Conservation (phyloP, 208 protist species). For the Leishmania turanica region DNA sequence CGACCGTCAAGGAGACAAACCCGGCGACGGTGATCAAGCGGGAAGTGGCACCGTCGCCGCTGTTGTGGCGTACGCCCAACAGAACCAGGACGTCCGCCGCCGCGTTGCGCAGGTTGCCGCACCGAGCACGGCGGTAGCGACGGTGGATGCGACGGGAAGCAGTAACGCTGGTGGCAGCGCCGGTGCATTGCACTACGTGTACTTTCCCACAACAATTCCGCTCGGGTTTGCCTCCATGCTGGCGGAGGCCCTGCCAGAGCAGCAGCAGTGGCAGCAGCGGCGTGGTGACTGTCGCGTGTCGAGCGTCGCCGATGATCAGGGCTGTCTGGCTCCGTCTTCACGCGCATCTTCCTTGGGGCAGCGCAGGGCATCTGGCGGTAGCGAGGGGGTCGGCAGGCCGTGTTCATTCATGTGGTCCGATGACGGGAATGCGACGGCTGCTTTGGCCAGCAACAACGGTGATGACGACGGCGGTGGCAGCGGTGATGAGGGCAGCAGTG, state of each 20-base stretch:
- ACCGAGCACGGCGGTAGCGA: not conserved
- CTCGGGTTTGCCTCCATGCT: conserved; percentile 40
- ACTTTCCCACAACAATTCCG: conserved; percentile 42
- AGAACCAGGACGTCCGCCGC: conserved; percentile 35
- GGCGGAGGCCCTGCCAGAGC: conserved; percentile 6
- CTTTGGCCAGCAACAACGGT: not conserved
- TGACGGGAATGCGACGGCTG: not conserved
- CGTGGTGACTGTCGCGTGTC: not conserved
- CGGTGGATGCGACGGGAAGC: not conserved
- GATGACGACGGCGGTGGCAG: not conserved
- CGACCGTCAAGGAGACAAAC: not conserved
- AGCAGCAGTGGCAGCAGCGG: conserved; percentile 20
- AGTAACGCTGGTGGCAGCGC: not conserved
- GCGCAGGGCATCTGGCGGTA: not conserved
- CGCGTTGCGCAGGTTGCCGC: conserved; percentile 14
- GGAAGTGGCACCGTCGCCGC: not conserved
- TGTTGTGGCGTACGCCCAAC: conserved; percentile 21
- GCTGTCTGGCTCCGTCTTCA: not conserved
- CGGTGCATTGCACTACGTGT: conserved; percentile 6
- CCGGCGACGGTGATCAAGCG: not conserved
- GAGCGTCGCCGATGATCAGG: not conserved
- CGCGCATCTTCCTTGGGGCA: not conserved
- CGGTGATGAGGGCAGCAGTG: not conserved
- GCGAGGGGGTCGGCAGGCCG: not conserved
- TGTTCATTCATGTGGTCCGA: not conserved